A percentile compares a stretch with the other conserved stretches of the same genome.
phyloP scores from a whole-genome alignment of 73 alveolate species.

The Paramecium primaurelia region DNA sequence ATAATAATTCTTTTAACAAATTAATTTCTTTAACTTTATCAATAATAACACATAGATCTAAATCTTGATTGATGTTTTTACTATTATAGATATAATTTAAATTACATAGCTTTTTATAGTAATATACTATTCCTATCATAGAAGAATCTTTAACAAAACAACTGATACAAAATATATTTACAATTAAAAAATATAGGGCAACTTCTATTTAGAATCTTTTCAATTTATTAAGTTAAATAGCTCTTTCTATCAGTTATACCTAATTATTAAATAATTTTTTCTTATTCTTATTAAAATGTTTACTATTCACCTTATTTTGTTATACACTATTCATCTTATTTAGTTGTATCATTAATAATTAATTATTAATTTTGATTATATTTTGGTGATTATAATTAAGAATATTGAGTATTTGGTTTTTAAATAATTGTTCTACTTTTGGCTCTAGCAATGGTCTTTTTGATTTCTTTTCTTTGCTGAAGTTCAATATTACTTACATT shows the following conservation, averaged over 20 bases:
- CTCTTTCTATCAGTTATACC: not conserved
- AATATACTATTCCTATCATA: not conserved
- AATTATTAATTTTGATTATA: not conserved
- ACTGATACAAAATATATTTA: not conserved
- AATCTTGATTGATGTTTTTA: not conserved
- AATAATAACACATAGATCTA: not conserved
- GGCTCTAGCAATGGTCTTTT: not conserved
- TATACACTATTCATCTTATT: not conserved
- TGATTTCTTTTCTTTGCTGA: not conserved
- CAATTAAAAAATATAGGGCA: not conserved
- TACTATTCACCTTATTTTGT: not conserved
- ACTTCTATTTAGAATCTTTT: not conserved
- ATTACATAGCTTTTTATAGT: not conserved
- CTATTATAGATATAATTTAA: not conserved
- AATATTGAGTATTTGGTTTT: not conserved
- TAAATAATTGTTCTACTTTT: not conserved
- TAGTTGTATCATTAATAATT: not conserved
- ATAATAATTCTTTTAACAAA: not conserved
- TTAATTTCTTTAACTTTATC: conserved; percentile 11
- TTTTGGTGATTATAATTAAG: not conserved
- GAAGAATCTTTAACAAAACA: not conserved
- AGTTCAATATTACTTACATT: not conserved
- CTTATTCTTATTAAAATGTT: not conserved
- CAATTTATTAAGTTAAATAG: not conserved
- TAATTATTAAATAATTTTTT: not conserved